Percentiles rank a stretch among this genome's conserved stretches.
Conservation (phyloP, 768 basidiomycete species). For the Termitomyces sp. region DNA sequence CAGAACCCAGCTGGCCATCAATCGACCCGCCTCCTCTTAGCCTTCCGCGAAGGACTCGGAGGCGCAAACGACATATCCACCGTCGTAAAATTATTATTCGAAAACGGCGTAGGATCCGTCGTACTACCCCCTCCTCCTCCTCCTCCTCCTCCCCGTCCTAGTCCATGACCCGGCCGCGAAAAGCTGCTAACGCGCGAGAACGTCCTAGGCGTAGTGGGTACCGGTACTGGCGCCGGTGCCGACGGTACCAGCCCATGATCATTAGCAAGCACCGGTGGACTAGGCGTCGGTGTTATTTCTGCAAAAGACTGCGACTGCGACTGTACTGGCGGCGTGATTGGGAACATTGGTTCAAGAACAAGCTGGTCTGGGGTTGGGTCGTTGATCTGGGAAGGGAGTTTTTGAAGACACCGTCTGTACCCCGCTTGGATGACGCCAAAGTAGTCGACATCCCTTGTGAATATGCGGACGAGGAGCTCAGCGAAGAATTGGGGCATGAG, state of each 20-base stretch:
- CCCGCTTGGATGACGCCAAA: slow-evolving; percentile 66
- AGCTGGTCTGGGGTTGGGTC: not conserved
- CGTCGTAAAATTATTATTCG: slow-evolving; percentile 46
- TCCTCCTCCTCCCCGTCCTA: too few species aligned
- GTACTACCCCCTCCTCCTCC: not conserved
- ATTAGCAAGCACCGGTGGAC: slow-evolving; percentile 33
- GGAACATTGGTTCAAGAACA: not conserved
- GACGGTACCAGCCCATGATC: too few species aligned
- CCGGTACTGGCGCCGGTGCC: slow-evolving; percentile 16
- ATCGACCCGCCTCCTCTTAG: slow-evolving; percentile 12
- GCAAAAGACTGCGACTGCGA: not conserved
- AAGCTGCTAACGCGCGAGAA: slow-evolving; percentile 24
- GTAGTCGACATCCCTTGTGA: slow-evolving; percentile 58
- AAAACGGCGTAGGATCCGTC: slow-evolving; percentile 23
- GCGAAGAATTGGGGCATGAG: slow-evolving; percentile 64
- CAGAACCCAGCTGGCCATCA: not conserved
- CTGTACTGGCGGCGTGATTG: not conserved
- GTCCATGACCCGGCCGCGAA: slow-evolving; percentile 18
- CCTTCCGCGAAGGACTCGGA: slow-evolving; percentile 24
- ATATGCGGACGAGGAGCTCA: slow-evolving; percentile 68
- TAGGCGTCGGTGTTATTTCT: slow-evolving; percentile 15
- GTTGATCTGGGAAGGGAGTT: not conserved
- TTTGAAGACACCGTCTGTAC: slow-evolving; percentile 27
- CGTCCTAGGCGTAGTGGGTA: not conserved
- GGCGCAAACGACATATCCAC: slow-evolving; percentile 36